Conservation (phyloP, 2,329 filamentous ascomycete genomes). For the Clonostachys rosea region DNA sequence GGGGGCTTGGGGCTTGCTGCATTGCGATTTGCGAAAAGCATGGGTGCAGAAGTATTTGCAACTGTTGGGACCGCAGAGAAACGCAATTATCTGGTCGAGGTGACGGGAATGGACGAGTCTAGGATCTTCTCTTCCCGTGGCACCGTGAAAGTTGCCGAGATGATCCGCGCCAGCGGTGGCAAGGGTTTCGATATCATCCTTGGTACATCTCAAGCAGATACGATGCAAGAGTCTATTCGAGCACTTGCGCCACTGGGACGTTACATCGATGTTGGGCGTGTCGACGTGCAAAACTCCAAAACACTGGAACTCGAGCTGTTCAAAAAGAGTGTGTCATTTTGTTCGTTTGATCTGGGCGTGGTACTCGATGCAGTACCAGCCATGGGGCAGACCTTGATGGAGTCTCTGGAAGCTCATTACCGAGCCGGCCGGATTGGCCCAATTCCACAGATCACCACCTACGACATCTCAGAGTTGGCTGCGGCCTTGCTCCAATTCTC, state of each 20-base stretch:
- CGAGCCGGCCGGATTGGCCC: conserved; percentile 5
- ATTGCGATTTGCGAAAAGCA: conserved; percentile 14
- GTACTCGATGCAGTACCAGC: background rate
- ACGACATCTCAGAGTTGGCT: conserved; percentile 9
- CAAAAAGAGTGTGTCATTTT: background rate
- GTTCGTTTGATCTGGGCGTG: conserved; percentile 1
- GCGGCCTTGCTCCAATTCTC: conserved; percentile 26
- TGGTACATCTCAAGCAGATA: conserved; percentile 18
- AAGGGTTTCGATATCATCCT: conserved; percentile 23
- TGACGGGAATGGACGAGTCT: conserved; percentile 4
- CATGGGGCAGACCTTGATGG: conserved; percentile 4
- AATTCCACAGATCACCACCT: conserved; percentile 1
- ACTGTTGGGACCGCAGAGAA: conserved; percentile 25
- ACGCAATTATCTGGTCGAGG: conserved; percentile 16
- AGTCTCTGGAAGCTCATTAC: conserved; percentile 8
- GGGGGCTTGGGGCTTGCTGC: conserved; percentile 23
- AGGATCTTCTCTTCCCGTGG: conserved; percentile 19
- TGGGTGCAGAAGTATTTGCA: conserved; percentile 19
- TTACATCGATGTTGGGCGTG: conserved; percentile 14
- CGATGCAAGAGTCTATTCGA: conserved; percentile 19
- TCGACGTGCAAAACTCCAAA: conserved; percentile 23
- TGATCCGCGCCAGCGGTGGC: conserved; percentile 14
- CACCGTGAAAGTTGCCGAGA: conserved; percentile 8
- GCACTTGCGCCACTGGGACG: conserved; percentile 22
- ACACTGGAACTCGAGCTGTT: background rate